Evolutionary conservation across 305 asterid species (phyloP), one percentile per base, ranked within the genome.

Genomic region (Rubia balearica): DNA sequence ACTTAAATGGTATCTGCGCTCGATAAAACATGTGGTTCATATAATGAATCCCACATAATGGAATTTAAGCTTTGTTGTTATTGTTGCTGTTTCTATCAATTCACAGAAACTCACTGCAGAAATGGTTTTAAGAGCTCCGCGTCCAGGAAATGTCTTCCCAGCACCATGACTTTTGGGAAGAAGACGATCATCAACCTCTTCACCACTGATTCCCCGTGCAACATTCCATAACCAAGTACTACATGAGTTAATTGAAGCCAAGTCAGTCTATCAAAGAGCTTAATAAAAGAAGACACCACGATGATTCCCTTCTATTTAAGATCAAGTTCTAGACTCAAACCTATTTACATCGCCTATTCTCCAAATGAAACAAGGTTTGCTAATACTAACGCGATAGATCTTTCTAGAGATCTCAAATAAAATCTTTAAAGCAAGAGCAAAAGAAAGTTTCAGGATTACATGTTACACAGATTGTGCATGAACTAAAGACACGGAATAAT

Each of bases 101-200:
- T 51, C 63, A 16, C 48, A 72, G 73, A 63, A 60, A 79, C 87
- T n/a, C 85, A 93, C 98, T 56, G 88, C 77, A 68, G 85, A 73
- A 71, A 87, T 63, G 53, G 81, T 85, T 84, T 73, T 89, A 77
- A 93, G 96, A 75, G 98, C 96, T 79, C 84, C 85, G 53, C 75
- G 85, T 74, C 97, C 98, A 69, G 96, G 98, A 80, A 93, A 93
- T 71, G 98, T 86, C 87, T 93, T 93, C 73, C 97, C 97, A 63
- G 96, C 83, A 80, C 97, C 96, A 75, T 90, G 98, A 81, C 98
- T 93, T 74, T 87, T 88, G 76, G 98, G 90, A 83, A 93, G 98
- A 78, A 90, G 92, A 77, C 97, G 97, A 33, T 87, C 91, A 81
- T 89, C 85, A 72, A 93, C 98, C 86, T 90, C 97, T 61, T 90